Conservation (phyloP, 495 filamentous ascomycete genomes). For the Penicillium herquei region DNA sequence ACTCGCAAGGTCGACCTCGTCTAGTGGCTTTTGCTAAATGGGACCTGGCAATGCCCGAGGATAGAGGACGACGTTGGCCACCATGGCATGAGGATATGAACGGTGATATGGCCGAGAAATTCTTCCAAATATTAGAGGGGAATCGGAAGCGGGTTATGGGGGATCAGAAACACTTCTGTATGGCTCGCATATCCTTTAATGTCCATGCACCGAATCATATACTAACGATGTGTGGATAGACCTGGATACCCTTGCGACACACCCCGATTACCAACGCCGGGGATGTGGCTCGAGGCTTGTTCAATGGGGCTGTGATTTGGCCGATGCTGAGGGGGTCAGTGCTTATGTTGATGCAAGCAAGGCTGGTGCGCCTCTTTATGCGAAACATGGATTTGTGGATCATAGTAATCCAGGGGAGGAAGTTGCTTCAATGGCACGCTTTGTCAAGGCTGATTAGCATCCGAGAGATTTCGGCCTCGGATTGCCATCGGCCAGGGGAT, state of each 20-base stretch:
- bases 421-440: conserved; percentile 18
- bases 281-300: conserved; percentile 52
- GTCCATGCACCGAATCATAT: neutral
- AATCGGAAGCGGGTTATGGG: conserved; percentile 24
- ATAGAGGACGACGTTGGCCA: conserved; percentile 26
- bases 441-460: neutral
- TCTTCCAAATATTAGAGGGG: conserved; percentile 16
- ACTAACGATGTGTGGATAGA: conserved; percentile 14
- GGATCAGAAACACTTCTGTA: conserved; percentile 28
- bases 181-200: neutral
- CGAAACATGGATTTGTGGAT: conserved; percentile 34
- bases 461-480: too few relatives aligned
- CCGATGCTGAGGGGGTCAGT: conserved; percentile 30
- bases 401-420: conserved; percentile 13
- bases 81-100: conserved; percentile 26
- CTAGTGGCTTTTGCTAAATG: conserved; percentile 31
- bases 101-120: conserved; percentile 12
- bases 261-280: conserved; percentile 45
- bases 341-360: conserved; percentile 35
- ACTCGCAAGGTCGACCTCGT: conserved; percentile 16
- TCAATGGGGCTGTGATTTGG: conserved; percentile 47
- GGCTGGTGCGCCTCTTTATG: conserved; percentile 27
- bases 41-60: conserved; percentile 20
- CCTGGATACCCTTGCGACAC: conserved; percentile 50
- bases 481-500: too few relatives aligned